Conservation (phyloP, 2,329 filamentous ascomycete species). For the Fusarium pseudoanthophilum region DNA sequence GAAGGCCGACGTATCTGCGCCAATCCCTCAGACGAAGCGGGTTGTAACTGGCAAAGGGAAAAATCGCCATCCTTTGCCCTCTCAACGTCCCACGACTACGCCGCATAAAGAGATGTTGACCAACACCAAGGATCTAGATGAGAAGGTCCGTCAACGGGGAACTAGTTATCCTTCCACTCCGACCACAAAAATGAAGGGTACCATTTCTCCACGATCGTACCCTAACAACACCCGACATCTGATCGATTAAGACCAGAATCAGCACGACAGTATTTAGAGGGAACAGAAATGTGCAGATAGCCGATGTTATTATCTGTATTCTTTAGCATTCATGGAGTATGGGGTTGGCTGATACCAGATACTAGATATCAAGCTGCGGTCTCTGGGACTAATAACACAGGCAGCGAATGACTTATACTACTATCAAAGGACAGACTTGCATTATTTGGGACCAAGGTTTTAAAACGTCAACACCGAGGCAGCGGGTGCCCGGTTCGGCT, state of each 20-base stretch:
- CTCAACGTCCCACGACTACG: constrained; percentile 38
- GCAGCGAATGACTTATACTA: constrained; percentile 24
- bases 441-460: constrained; percentile 13
- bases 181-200: constrained; percentile 42
- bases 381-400: constrained; percentile 4
- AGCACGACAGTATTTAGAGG: background rate
- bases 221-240: constrained; percentile 55
- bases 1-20: constrained; percentile 34
- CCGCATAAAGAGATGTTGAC: background rate
- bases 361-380: constrained; percentile 10
- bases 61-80: constrained; percentile 27
- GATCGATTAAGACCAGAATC: constrained; percentile 44
- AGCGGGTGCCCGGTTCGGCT: constrained; percentile 12
- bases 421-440: constrained; percentile 1
- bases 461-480: constrained; percentile 12
- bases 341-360: constrained; percentile 26
- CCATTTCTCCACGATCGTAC: constrained; percentile 57
- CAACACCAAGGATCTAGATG: background rate
- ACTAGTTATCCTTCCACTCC: constrained; percentile 37
- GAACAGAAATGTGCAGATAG: constrained; percentile 1
- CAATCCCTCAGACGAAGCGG: constrained; percentile 5
- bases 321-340: constrained; percentile 32
- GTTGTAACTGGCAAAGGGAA: constrained; percentile 1
- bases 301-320: constrained; percentile 24
- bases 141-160: background rate